Conservation (phyloP, 73 alveolate genomes). For the Uronychia setigera region DNA sequence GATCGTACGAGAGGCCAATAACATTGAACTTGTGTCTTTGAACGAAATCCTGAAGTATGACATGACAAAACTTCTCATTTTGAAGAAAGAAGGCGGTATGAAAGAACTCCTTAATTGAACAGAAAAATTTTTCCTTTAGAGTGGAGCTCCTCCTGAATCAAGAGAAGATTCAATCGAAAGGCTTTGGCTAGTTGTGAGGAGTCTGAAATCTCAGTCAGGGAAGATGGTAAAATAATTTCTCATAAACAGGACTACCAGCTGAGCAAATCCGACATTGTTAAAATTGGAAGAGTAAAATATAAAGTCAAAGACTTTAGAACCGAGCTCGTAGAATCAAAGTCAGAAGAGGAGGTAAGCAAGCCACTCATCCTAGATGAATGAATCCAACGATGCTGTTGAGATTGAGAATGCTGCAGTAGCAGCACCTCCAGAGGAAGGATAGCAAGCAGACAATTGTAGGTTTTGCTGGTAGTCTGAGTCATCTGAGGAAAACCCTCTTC, state of each 20-base stretch:
- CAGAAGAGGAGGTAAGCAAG: neutral
- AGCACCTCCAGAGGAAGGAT: slow-evolving; percentile 3
- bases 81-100: neutral
- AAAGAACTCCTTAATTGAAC: neutral
- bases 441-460: slow-evolving; percentile 55
- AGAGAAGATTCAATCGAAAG: slow-evolving; percentile 7
- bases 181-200: slow-evolving; percentile 49
- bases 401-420: slow-evolving; percentile 12
- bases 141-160: neutral
- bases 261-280: slow-evolving; percentile 67
- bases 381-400: neutral
- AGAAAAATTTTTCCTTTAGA: neutral
- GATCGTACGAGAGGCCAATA: neutral
- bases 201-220: neutral
- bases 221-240: neutral
- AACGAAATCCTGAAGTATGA: neutral
- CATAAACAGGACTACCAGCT: slow-evolving; percentile 52
- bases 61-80: neutral
- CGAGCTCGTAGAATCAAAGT: neutral
- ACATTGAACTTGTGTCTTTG: neutral
- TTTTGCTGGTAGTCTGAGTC: slow-evolving; percentile 83
- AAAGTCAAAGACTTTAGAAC: slow-evolving; percentile 71
- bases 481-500: slow-evolving; percentile 75
- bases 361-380: neutral
- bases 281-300: slow-evolving; percentile 82